phyloP scores from a whole-genome alignment of 495 filamentous ascomycete genomes.

The Penicillium steckii region DNA sequence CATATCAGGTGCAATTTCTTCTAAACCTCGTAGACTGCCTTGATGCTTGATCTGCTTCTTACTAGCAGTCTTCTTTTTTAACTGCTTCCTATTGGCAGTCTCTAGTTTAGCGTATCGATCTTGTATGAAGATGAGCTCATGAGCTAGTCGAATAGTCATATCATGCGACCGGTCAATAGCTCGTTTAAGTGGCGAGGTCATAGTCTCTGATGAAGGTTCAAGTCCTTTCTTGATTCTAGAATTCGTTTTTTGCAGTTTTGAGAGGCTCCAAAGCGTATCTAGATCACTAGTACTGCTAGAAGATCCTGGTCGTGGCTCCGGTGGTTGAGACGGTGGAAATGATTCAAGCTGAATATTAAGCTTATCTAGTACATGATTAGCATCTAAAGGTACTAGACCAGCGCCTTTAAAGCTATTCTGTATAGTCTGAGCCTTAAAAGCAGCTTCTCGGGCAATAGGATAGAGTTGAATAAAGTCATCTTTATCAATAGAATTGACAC shows the following conservation, averaged over 20 bases:
- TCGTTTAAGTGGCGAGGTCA: not conserved
- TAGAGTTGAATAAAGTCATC: slow-evolving; percentile 7
- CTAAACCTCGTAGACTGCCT: not conserved
- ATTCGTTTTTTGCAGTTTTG: slow-evolving; percentile 1
- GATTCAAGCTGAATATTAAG: too few relatives aligned
- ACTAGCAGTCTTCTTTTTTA: not conserved
- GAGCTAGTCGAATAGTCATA: not conserved
- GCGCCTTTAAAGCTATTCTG: too few relatives aligned
- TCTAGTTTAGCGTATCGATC: not conserved
- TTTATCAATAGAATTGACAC: slow-evolving; percentile 15
- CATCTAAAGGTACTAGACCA: too few relatives aligned
- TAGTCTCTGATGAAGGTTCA: not conserved
- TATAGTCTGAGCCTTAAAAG: too few relatives aligned
- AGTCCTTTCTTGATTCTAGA: not conserved
- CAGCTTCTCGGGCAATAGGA: not conserved
- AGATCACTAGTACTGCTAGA: slow-evolving; percentile 1
- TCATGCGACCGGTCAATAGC: slow-evolving; percentile 1
- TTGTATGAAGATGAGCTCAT: not conserved
- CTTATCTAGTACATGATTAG: too few relatives aligned
- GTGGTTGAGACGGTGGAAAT: not conserved
- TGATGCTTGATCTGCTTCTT: not conserved
- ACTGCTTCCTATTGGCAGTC: not conserved
- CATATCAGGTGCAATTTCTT: not conserved
- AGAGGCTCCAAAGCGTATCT: not conserved
- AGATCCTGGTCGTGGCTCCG: not conserved